A percentile compares a stretch with the other conserved stretches of the same genome.
Conservation (phyloP, 2,329 filamentous ascomycete species). For the Catunica adiposa region DNA sequence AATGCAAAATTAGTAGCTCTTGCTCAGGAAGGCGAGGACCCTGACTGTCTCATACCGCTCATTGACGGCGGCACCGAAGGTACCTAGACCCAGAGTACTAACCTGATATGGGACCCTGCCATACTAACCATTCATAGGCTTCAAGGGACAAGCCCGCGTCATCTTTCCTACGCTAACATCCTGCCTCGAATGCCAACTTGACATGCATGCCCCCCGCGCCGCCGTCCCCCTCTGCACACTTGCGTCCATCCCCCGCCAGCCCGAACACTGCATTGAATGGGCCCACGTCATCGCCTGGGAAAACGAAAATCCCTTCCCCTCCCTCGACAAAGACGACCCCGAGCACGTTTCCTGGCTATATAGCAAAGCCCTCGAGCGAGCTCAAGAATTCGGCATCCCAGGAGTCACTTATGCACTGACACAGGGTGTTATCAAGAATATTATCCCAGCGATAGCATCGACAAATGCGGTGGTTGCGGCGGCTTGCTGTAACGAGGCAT, state of each 20-base stretch:
- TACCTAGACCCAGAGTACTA: slow-evolving; percentile 19
- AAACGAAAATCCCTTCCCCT: slow-evolving; percentile 62
- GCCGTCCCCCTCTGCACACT: slow-evolving; percentile 93
- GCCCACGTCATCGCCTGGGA: slow-evolving; percentile 98
- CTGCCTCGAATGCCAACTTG: slow-evolving; percentile 94
- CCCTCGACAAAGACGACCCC: slow-evolving; percentile 86
- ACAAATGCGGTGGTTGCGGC: slow-evolving; percentile 96
- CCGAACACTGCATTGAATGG: slow-evolving; percentile 98
- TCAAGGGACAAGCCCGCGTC: slow-evolving; percentile 92
- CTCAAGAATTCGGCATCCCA: slow-evolving; percentile 72
- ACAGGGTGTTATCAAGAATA: slow-evolving; percentile 97
- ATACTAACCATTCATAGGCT: slow-evolving; percentile 36
- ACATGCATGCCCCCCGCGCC: slow-evolving; percentile 96
- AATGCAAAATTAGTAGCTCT: slow-evolving; percentile 84
- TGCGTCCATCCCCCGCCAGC: slow-evolving; percentile 88
- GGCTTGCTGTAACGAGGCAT: slow-evolving; percentile 87
- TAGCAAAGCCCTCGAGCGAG: slow-evolving; percentile 63
- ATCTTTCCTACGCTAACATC: slow-evolving; percentile 84
- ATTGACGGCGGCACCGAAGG: slow-evolving; percentile 94
- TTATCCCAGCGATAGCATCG: slow-evolving; percentile 93
- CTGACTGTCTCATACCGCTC: slow-evolving; percentile 77
- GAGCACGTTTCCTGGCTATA: slow-evolving; percentile 97
- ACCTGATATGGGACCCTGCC: neutral
- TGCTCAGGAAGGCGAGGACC: slow-evolving; percentile 59
- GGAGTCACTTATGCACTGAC: slow-evolving; percentile 93